A percentile compares a stretch with the other conserved stretches of the same genome.
phyloP scores from a whole-genome alignment of 1,139 yeast genomes.

The Geotrichum citri-aurantii region DNA sequence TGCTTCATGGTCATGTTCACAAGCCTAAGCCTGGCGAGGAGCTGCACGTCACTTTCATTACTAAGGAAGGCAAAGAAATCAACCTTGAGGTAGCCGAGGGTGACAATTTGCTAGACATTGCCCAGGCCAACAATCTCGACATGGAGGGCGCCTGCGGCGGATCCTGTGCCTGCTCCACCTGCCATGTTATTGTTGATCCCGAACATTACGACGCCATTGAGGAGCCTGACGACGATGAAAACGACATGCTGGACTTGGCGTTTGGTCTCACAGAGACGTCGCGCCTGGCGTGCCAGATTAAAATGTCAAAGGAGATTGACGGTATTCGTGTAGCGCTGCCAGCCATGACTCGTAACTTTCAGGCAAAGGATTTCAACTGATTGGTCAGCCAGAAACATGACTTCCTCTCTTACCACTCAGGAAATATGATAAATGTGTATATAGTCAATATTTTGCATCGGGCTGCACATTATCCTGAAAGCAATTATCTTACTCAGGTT shows the following conservation, averaged over 20 bases:
- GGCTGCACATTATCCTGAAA: background rate
- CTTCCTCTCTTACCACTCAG: background rate
- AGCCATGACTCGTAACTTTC: slow-evolving; percentile 93
- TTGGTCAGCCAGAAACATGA: background rate
- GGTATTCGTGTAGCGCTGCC: slow-evolving; percentile 94
- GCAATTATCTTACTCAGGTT: background rate
- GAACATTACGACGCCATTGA: slow-evolving; percentile 84
- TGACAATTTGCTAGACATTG: slow-evolving; percentile 85
- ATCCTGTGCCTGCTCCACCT: slow-evolving; percentile 96
- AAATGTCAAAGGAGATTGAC: slow-evolving; percentile 83
- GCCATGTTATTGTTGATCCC: slow-evolving; percentile 95
- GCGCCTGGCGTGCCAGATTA: slow-evolving; percentile 88
- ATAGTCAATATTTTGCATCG: background rate
- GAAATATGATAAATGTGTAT: background rate
- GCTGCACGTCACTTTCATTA: slow-evolving; percentile 78
- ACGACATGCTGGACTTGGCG: slow-evolving; percentile 96
- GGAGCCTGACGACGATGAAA: slow-evolving; percentile 96
- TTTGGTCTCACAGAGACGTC: slow-evolving; percentile 90
- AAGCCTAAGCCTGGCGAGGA: slow-evolving; percentile 94
- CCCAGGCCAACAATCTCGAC: slow-evolving; percentile 87
- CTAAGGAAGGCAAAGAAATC: slow-evolving; percentile 83
- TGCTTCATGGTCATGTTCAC: slow-evolving; percentile 73
- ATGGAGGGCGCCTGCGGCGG: slow-evolving; percentile 99
- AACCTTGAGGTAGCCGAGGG: slow-evolving; percentile 88
- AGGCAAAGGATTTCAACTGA: slow-evolving; percentile 62